Conservation (phyloP, 768 basidiomycete genomes). For the Postia placenta region DNA sequence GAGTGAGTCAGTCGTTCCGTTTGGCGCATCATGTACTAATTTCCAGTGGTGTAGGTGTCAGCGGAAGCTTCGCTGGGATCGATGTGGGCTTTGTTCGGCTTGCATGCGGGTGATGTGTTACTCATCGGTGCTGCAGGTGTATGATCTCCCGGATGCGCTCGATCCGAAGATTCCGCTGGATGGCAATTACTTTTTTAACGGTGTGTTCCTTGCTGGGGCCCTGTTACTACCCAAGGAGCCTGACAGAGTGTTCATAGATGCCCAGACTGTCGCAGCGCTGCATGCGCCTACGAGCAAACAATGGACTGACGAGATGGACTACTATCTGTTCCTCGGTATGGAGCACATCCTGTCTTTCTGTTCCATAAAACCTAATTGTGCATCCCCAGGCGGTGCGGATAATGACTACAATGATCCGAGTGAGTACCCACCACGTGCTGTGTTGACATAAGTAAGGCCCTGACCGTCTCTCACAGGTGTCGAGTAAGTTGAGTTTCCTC, state of each 20-base stretch:
- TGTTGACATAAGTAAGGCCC: no score
- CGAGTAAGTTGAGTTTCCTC: slow-evolving; percentile 25
- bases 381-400: neutral
- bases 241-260: no score
- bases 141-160: slow-evolving; percentile 27
- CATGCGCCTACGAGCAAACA: slow-evolving; percentile 62
- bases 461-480: slow-evolving; percentile 18
- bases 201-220: no score
- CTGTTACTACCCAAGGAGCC: no score
- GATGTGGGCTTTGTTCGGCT: slow-evolving; percentile 13
- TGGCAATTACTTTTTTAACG: slow-evolving; percentile 54
- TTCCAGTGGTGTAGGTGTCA: neutral
- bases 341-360: neutral
- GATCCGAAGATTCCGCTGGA: slow-evolving; percentile 45
- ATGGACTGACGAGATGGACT: slow-evolving; percentile 27
- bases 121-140: no score
- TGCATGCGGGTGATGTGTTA: no score
- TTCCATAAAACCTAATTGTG: no score
- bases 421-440: slow-evolving; percentile 2
- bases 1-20: slow-evolving; percentile 30
- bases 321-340: slow-evolving; percentile 26
- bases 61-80: slow-evolving; percentile 4
- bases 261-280: slow-evolving; percentile 48
- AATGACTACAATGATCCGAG: slow-evolving; percentile 9
- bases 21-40: no score